Conservation (phyloP, 257 asterid species). For the Paulownia fortunei region DNA sequence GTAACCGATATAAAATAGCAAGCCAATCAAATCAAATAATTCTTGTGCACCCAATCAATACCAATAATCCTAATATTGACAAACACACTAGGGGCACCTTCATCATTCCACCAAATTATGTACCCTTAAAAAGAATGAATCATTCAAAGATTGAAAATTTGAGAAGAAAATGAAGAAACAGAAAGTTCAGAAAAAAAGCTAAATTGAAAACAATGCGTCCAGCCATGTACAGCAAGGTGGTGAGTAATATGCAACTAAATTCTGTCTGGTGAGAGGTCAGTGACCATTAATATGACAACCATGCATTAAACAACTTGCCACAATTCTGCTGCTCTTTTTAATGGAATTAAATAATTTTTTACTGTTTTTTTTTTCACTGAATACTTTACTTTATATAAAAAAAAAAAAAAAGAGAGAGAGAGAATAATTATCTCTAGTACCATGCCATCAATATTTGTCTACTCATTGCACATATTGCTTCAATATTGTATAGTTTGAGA, state of each 20-base stretch:
- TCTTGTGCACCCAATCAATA: too few species aligned
- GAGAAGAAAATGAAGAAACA: background rate
- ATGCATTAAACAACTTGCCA: background rate
- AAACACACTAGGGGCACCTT: background rate
- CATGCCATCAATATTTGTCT: background rate
- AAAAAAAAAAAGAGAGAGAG: background rate
- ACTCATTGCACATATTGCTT: background rate
- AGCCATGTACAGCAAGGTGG: background rate
- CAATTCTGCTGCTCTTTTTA: conserved; percentile 26
- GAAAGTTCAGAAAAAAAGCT: background rate
- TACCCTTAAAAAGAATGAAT: too few species aligned
- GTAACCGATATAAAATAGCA: too few species aligned
- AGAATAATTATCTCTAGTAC: conserved; percentile 13
- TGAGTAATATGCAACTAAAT: too few species aligned
- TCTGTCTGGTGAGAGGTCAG: background rate
- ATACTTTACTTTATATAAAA: conserved; percentile 3
- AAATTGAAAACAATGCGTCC: background rate
- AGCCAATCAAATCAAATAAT: too few species aligned
- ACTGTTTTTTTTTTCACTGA: conserved; percentile 16
- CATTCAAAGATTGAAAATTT: background rate
- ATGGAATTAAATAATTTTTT: conserved; percentile 10
- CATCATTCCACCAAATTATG: background rate
- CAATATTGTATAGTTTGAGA: background rate
- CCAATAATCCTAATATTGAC: too few species aligned
- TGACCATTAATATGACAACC: conserved; percentile 10